phyloP scores from a whole-genome alignment of 768 basidiomycete genomes.

The Collybiopsis luxurians region DNA sequence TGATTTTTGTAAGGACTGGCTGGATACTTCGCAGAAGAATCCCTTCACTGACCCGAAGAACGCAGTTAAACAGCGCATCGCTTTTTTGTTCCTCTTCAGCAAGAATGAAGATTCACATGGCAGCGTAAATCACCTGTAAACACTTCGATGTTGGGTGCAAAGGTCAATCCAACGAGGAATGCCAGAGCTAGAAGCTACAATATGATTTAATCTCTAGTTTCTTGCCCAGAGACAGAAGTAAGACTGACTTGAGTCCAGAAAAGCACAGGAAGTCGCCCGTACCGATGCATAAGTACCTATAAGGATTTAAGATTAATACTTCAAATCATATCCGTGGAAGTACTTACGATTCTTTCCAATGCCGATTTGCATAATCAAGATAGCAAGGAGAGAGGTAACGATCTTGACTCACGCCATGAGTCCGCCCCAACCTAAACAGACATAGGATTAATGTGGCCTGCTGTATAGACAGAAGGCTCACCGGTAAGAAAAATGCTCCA shows the following conservation, averaged over 20 bases:
- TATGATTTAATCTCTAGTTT: not conserved
- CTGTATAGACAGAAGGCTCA: slow-evolving; percentile 20
- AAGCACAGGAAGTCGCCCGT: slow-evolving; percentile 61
- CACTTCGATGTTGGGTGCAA: slow-evolving; percentile 51
- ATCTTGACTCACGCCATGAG: slow-evolving; percentile 36
- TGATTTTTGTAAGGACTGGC: not conserved
- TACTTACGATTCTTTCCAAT: not conserved
- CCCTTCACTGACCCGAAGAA: slow-evolving; percentile 47
- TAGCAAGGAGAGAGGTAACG: not conserved
- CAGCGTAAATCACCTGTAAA: slow-evolving; percentile 48
- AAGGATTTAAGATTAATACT: not conserved
- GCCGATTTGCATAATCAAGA: not conserved
- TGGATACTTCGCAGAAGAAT: not conserved
- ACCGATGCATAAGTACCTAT: slow-evolving; percentile 54
- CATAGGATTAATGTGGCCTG: no score
- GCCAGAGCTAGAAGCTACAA: slow-evolving; percentile 51
- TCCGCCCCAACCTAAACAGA: slow-evolving; percentile 53
- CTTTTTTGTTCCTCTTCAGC: slow-evolving; percentile 12
- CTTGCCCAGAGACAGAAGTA: not conserved
- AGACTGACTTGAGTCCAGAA: slow-evolving; percentile 65
- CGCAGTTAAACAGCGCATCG: slow-evolving; percentile 56
- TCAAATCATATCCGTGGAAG: not conserved
- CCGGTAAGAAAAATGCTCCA: slow-evolving; percentile 67
- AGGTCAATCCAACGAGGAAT: slow-evolving; percentile 57
- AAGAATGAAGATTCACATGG: not conserved